Base-by-base conservation (phyloP, 129 eudicot species). In the Rutidosis leptorrhynchoides region DNA sequence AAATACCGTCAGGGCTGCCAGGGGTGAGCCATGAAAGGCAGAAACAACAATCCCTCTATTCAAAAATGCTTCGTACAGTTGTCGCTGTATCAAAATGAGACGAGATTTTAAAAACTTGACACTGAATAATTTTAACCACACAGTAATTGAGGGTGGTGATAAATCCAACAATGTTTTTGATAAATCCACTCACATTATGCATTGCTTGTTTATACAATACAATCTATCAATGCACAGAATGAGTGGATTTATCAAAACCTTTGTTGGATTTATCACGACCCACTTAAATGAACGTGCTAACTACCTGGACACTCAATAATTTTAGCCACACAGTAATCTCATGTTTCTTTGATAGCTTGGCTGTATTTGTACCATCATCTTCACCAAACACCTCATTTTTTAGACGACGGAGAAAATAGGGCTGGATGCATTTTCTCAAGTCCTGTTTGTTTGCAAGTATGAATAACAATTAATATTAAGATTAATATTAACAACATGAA, bases 1-100 rank as follows among this genome's bases (percentile, higher is more conserved):
- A 53, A 74, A 35, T 88, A 89, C 99, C 88, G 99, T 94, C 35
- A 94, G 75, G 58, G 99, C 99, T 81, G 99, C 99, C 68, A 94
- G 76, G 51, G 99, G 99, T 53, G 99, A 94, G 29, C 99, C 95
- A 77, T 89, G 96, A 81, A 85, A 94, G 14, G 96, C 95, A 22
- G 99, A 94, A 70, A 94, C 74, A 40, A 94, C 99, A 63, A 94
- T 77, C 78, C 86, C 99, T 79, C 95, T 86, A 10, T 89, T 94
- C 83, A 94, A 78, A 81, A 86, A 94, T 19, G 99, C 97, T 84
- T 86, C 96, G 60, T 94, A 94, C 0, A 94, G 85, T 67, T 81
- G 96, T 6, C 95, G 85, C 99, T 94, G 79, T 62, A 82, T 21
- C 59, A 70, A 75, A 66, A 23, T 70, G 19, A 70, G 35, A 45